Percentiles rank a stretch among this genome's conserved stretches.
phyloP scores from a whole-genome alignment of 257 asterid genomes.

The Primulina tabacum region DNA sequence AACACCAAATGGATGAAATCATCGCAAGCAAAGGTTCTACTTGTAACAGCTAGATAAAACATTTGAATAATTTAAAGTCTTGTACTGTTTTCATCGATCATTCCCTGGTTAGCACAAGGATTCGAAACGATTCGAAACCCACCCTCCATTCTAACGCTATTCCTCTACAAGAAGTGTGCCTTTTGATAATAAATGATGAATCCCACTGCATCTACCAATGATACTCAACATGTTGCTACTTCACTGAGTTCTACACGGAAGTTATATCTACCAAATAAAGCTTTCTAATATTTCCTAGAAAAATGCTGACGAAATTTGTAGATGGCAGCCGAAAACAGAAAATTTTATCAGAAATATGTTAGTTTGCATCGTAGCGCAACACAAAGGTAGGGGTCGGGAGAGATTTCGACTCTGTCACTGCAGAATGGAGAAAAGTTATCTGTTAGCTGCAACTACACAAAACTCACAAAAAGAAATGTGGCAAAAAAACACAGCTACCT shows the following conservation, averaged over 20 bases:
- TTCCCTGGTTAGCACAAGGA: not conserved
- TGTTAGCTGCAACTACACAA: slow-evolving; percentile 21
- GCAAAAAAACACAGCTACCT: slow-evolving; percentile 37
- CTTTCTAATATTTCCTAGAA: slow-evolving; percentile 8
- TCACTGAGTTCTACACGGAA: not conserved
- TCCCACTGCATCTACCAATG: not conserved
- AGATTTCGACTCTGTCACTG: slow-evolving; percentile 34
- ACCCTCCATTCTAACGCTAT: not conserved
- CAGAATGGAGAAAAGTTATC: slow-evolving; percentile 18
- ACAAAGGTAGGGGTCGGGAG: slow-evolving; percentile 31
- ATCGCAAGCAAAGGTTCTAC: not conserved
- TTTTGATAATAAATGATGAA: not conserved
- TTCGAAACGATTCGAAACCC: no score
- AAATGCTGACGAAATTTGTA: slow-evolving; percentile 6
- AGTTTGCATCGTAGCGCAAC: slow-evolving; percentile 36
- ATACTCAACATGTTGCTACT: not conserved
- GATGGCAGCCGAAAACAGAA: slow-evolving; percentile 21
- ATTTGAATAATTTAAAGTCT: not conserved
- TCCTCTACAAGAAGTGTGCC: not conserved
- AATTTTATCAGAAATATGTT: slow-evolving; percentile 26
- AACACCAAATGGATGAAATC: not conserved
- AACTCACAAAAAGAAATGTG: slow-evolving; percentile 8
- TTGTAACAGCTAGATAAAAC: not conserved
- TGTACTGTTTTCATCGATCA: not conserved
- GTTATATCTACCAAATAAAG: not conserved